Conservation (phyloP, 2,329 filamentous ascomycete species). For the Claviceps capensis region DNA sequence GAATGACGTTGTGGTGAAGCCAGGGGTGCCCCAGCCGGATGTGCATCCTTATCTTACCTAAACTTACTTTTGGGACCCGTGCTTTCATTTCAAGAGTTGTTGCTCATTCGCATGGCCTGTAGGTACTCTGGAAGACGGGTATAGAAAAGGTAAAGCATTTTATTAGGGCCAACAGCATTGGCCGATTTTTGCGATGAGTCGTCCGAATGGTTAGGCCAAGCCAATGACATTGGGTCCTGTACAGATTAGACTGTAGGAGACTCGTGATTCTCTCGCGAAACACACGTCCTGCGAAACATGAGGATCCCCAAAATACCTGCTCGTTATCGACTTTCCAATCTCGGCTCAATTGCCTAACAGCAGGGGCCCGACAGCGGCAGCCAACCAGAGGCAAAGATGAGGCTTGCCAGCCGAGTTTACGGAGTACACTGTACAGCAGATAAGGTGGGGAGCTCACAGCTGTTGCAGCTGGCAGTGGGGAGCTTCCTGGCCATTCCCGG, state of each 20-base stretch:
- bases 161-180: too few relatives aligned
- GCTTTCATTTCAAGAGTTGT: background rate
- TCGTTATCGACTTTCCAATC: background rate
- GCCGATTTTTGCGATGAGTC: too few relatives aligned
- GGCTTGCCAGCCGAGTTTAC: background rate
- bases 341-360: slow-evolving; percentile 6
- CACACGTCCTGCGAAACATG: background rate
- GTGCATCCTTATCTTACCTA: background rate
- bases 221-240: too few relatives aligned
- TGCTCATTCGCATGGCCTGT: background rate
- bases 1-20: background rate
- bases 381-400: background rate
- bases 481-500: background rate
- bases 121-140: background rate
- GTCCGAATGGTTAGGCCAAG: too few relatives aligned
- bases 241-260: too few relatives aligned
- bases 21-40: background rate
- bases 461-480: background rate
- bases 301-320: too few relatives aligned
- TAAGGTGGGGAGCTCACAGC: background rate
- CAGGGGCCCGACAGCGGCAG: background rate
- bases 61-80: background rate
- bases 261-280: too few relatives aligned
- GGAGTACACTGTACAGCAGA: too few relatives aligned
- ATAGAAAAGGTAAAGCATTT: background rate